These are phyloP conservation scores for Suhomyces guaymorum DNA, from an alignment of 1,139 yeast species.

Conservation along the genomic window DNA sequence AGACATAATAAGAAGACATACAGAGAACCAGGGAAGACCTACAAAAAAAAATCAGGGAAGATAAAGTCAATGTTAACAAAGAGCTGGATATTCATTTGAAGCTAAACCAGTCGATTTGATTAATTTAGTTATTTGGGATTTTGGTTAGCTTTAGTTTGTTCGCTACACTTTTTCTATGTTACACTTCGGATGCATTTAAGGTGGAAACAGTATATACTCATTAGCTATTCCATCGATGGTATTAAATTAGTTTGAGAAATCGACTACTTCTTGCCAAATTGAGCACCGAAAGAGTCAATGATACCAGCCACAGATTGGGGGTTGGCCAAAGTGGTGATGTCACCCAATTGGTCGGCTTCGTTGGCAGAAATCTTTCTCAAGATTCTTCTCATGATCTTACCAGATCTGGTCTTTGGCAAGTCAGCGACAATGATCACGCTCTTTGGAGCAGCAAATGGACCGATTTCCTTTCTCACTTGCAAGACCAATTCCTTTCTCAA, in stretches of 20 bases:
- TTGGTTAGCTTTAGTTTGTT: no score
- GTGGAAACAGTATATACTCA: no score
- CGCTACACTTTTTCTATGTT: no score
- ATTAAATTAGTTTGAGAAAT: background rate
- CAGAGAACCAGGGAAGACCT: no score
- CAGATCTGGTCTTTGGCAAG: constrained; percentile 96
- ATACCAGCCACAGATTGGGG: constrained; percentile 82
- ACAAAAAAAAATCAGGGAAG: no score
- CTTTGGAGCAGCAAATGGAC: constrained; percentile 98
- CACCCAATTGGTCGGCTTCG: constrained; percentile 94
- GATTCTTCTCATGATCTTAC: constrained; percentile 98
- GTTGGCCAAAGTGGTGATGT: constrained; percentile 85
- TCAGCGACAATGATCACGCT: constrained; percentile 83
- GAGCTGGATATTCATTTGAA: no score
- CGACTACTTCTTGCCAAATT: constrained; percentile 49
- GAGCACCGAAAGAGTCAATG: constrained; percentile 51
- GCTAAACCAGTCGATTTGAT: no score
- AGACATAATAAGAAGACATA: no score
- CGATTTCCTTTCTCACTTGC: constrained; percentile 91
- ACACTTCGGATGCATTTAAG: no score
- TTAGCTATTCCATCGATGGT: background rate
- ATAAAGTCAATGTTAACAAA: no score
- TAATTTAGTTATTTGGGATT: no score
- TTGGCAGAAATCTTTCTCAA: constrained; percentile 86
- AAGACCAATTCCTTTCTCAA: constrained; percentile 81